Evolutionary conservation across 345 rosid genomes (phyloP).

Genomic region (Dovyalis caffra): DNA sequence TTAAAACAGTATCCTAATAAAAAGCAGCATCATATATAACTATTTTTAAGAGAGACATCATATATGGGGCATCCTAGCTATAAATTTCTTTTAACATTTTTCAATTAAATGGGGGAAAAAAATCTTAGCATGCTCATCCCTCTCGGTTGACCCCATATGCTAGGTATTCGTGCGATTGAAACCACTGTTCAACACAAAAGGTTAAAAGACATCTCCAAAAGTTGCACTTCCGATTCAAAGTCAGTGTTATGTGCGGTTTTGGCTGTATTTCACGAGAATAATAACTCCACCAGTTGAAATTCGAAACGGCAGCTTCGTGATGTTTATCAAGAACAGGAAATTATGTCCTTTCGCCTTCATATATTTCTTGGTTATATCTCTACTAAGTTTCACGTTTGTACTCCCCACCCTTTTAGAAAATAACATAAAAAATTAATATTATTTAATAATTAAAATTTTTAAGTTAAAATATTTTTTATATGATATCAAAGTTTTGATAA

Average conservation of each 20-base stretch:
- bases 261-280: constrained; percentile 19
- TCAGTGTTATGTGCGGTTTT: constrained; percentile 2
- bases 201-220: background rate
- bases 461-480: no score
- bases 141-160: background rate
- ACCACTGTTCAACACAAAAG: background rate
- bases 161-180: background rate
- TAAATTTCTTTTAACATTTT: no score
- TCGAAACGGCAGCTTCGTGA: background rate
- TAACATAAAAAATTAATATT: no score
- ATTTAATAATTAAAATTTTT: no score
- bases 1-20: no score
- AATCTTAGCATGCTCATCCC: no score
- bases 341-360: background rate
- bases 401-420: no score
- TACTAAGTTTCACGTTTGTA: background rate
- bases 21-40: no score
- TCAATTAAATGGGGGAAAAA: no score
- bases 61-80: no score
- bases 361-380: background rate
- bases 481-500: no score
- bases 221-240: background rate
- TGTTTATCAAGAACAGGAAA: constrained; percentile 33
- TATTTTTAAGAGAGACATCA: no score
- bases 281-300: constrained; percentile 7